phyloP scores from a whole-genome alignment of 2,329 filamentous ascomycete species.

The Aspergillus melleus region DNA sequence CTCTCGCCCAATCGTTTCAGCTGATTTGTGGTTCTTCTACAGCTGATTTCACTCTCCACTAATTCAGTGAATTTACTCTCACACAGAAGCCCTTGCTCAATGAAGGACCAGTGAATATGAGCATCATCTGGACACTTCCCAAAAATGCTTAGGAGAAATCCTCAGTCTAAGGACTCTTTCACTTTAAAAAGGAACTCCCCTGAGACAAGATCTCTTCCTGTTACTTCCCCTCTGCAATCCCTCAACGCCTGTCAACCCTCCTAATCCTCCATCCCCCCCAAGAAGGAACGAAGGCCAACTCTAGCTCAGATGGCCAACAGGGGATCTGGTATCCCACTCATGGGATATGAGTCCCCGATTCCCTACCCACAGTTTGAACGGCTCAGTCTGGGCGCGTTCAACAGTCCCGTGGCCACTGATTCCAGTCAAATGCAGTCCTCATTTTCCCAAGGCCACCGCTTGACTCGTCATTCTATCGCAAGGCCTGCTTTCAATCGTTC shows the following conservation, averaged over 20 bases:
- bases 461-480: too few species aligned
- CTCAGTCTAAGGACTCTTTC: background rate
- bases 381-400: background rate
- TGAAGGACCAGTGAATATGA: background rate
- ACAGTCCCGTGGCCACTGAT: background rate
- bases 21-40: background rate
- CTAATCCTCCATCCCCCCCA: background rate
- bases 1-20: background rate
- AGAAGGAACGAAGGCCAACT: background rate
- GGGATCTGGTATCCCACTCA: background rate
- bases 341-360: constrained; percentile 1
- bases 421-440: too few species aligned
- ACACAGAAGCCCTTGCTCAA: background rate
- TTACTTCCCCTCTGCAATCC: background rate
- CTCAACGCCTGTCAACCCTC: background rate
- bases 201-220: background rate
- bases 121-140: background rate
- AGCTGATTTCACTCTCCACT: background rate
- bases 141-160: too few species aligned
- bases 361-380: background rate
- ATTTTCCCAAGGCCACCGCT: too few species aligned
- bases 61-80: background rate
- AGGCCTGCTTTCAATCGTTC: too few species aligned
- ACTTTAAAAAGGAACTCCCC: background rate
- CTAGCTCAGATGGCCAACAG: constrained; percentile 1